Evolutionary conservation across 768 basidiomycete species (phyloP), one percentile per base, ranked within the genome.

Genomic region (Polyporus arcularius): DNA sequence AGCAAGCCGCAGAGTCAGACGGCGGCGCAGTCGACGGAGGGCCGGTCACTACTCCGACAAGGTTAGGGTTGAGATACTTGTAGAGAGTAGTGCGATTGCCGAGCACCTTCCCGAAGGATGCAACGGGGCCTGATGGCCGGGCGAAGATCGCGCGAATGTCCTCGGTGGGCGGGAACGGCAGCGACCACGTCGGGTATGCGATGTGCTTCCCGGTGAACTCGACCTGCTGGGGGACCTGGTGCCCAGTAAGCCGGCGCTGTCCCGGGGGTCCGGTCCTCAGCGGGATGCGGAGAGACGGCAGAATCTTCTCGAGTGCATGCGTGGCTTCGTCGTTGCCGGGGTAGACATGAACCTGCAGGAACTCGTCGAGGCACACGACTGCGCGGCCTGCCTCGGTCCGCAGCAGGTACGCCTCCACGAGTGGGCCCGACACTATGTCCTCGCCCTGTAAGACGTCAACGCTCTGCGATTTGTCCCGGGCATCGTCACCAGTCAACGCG

Each of bases 21-120:
- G 65, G 61, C 4, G 73, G 62, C 0, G 65, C 54, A 15, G 61
- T 53, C 7, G 57, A 64, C 15, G 67, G 49, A 16, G 78, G 71
- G 14, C 78, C 73, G 6, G 92, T 92, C 32, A 88, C 74, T 40
- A 93, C 77, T 8, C 85, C 83, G 51, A 88, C 79, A 38, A 95
- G 66, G 66, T 92, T 86, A 8, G 89, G 89, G 71, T 96, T 96
- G 61, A 98, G 81, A 69, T 97, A 96, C 75, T 98, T 98, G 80
- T 97, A 96, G 59, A 98, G 72, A 35, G 94, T 95, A 40, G 85
- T 87, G 55, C 94, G 85, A 72, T 96, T 89, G 2, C 92, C 95
- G 4, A 93, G 78, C 4, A 96, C 94, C 67, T 87, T 87, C 4
- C 96, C 96, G 32, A 89, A 74, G 1, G 87, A 90, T 0, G 95